phyloP scores from a whole-genome alignment of 257 asterid genomes.

The Nicotiana sylvestris region DNA sequence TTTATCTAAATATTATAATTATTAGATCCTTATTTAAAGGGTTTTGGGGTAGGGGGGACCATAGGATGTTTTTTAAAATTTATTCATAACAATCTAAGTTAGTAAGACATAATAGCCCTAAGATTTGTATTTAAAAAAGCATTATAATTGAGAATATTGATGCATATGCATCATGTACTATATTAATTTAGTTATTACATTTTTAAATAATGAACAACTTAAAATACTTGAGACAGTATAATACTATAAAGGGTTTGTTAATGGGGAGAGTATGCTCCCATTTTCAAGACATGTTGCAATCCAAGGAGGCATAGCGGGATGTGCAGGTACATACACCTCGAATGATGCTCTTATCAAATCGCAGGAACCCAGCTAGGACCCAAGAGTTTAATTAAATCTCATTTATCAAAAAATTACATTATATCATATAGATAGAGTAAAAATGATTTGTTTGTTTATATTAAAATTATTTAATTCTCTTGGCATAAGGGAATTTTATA shows the following conservation, averaged over 20 bases:
- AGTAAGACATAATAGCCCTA: neutral
- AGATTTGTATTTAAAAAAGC: neutral
- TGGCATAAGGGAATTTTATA: too few relatives aligned
- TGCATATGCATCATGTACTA: neutral
- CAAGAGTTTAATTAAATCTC: too few relatives aligned
- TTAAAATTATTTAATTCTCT: too few relatives aligned
- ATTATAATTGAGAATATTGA: neutral
- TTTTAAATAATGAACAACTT: neutral
- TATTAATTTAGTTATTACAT: neutral
- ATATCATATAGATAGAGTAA: too few relatives aligned
- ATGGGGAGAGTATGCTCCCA: conserved; percentile 27
- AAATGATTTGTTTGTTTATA: too few relatives aligned
- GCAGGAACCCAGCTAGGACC: too few relatives aligned
- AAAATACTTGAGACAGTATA: neutral
- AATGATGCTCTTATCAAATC: too few relatives aligned
- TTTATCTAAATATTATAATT: neutral
- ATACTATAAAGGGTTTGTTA: neutral
- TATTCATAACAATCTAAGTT: neutral
- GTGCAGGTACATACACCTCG: too few relatives aligned
- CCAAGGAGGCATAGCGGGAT: conserved; percentile 31
- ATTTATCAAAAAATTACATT: too few relatives aligned
- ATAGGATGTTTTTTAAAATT: neutral
- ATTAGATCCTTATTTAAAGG: neutral
- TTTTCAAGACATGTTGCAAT: conserved; percentile 57
- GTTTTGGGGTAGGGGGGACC: neutral